Conservation (phyloP, 2,329 filamentous ascomycete species). For the Penicillium sp. region DNA sequence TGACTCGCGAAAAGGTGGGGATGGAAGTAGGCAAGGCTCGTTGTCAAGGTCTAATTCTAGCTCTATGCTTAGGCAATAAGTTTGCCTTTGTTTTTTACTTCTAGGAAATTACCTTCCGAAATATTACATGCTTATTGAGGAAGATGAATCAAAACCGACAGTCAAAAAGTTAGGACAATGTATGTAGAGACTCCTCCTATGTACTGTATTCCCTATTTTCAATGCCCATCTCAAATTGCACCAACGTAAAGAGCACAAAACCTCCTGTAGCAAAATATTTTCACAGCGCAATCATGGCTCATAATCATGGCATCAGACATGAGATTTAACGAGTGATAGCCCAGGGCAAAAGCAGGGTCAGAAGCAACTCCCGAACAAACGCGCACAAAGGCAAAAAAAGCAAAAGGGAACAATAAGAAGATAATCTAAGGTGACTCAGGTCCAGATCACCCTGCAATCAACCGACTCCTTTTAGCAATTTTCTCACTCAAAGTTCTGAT, state of each 20-base stretch:
- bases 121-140: no score
- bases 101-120: no score
- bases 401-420: neutral
- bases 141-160: no score
- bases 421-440: neutral
- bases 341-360: neutral
- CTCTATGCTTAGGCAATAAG: no score
- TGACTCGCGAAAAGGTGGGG: no score
- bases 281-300: neutral
- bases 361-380: neutral
- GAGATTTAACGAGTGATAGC: neutral
- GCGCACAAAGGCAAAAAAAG: neutral
- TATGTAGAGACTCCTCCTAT: no score
- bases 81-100: no score
- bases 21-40: no score
- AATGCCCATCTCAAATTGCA: neutral
- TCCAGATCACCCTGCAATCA: neutral
- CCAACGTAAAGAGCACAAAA: neutral
- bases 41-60: no score
- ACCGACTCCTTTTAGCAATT: slow-evolving; percentile 12
- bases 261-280: neutral
- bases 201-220: neutral
- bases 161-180: no score
- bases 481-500: slow-evolving; percentile 21
- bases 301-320: neutral